Evolutionary conservation across 192 early-diverging fungal genomes (phyloP).

Genomic region (Paraglomus brasilianum): DNA sequence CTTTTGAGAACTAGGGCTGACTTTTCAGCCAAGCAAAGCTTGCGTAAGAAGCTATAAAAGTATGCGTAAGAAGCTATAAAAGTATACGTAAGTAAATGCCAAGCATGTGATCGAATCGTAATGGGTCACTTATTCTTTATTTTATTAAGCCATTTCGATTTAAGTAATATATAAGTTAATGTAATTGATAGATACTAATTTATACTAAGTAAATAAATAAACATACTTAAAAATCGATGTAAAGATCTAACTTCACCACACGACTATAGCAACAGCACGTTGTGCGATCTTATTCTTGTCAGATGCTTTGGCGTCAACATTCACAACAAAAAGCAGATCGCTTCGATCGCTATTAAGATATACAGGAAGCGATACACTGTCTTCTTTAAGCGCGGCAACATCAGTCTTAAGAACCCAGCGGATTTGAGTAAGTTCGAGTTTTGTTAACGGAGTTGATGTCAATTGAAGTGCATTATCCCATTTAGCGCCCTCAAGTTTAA

Average conservation of each 20-base stretch:
- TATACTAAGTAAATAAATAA: no score
- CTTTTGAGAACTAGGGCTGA: no score
- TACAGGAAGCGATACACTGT: conserved; percentile 50
- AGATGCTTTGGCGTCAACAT: conserved; percentile 35
- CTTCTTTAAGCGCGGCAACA: conserved; percentile 1
- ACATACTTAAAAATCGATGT: background rate
- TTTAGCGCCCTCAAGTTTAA: conserved; percentile 54
- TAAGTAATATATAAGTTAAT: no score
- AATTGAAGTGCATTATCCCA: conserved; percentile 41
- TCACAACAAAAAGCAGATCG: conserved; percentile 56
- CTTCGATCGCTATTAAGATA: conserved; percentile 66
- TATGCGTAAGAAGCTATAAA: no score
- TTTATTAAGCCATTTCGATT: no score
- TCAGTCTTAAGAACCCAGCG: conserved; percentile 42
- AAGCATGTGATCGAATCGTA: no score
- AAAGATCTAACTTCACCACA: conserved; percentile 27
- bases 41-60: no score
- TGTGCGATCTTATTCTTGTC: conserved; percentile 49
- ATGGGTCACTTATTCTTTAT: no score
- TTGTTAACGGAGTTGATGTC: conserved; percentile 32
- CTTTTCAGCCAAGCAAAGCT: no score
- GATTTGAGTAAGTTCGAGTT: conserved; percentile 35
- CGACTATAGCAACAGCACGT: conserved; percentile 59
- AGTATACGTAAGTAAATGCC: no score
- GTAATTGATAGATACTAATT: no score